A percentile compares a stretch with the other conserved stretches of the same genome.
phyloP scores from a whole-genome alignment of 306 rosid species.

The Dryas octopetala region DNA sequence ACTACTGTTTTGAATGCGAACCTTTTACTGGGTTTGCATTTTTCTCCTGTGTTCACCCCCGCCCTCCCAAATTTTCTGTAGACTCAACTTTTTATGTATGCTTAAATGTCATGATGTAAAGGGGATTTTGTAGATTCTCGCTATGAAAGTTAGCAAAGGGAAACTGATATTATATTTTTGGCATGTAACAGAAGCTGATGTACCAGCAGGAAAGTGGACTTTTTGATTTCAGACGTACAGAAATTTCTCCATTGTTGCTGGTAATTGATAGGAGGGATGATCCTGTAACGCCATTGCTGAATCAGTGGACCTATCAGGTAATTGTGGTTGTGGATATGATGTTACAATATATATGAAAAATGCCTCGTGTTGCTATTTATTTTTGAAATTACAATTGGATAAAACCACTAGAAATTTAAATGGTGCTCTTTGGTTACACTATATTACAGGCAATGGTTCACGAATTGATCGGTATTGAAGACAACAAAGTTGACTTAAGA shows the following conservation, averaged over 20 bases:
- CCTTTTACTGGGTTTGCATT: neutral
- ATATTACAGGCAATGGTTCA: conserved; percentile 90
- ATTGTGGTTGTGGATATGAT: conserved; percentile 10
- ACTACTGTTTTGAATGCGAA: neutral
- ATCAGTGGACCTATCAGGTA: conserved; percentile 98
- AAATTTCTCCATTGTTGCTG: conserved; percentile 80
- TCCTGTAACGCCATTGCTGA: conserved; percentile 85
- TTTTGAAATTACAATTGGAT: neutral
- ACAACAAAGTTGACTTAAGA: conserved; percentile 87
- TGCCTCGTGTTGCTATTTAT: too few species aligned
- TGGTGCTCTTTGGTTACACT: conserved; percentile 22
- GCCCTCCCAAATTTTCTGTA: too few species aligned
- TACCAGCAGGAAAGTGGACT: conserved; percentile 93
- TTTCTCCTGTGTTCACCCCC: too few species aligned
- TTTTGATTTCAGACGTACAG: conserved; percentile 83
- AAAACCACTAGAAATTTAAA: conserved; percentile 1
- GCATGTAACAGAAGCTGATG: conserved; percentile 76
- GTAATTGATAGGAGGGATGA: conserved; percentile 95
- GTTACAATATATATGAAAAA: conserved; percentile 1
- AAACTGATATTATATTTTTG: conserved; percentile 37
- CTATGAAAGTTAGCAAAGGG: neutral
- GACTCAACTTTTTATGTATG: neutral
- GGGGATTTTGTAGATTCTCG: neutral
- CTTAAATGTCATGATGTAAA: neutral
- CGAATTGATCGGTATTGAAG: conserved; percentile 92